Evolutionary conservation across 805 yeast genomes (phyloP), one percentile per base, ranked within the genome.

Genomic region (Wickerhamiella slavikovae): DNA sequence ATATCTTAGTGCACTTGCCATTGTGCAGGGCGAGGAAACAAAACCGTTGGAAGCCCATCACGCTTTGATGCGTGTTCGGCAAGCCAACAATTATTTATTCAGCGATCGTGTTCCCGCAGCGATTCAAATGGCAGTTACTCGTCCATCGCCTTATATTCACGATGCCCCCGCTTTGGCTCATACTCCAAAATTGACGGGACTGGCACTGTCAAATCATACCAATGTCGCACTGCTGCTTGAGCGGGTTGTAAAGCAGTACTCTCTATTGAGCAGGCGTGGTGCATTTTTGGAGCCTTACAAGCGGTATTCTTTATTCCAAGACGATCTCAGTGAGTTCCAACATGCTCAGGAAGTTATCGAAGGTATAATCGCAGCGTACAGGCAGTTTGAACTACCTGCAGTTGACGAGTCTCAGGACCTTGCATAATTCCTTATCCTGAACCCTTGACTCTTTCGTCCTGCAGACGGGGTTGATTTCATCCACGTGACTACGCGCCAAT

Each of bases 91-190:
- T 31, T 59, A 80, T 1, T 60, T 65, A 17, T 89, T 80, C 54
- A 79, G 79, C 3, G 89, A 93, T 1, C 77, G 93, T 82, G 66
- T 80, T 1, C 70, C 89, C 1, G 66, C 82, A 0, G 64, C 82
- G 5, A 63, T 82, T 4, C 89, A 80, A 43, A 57, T 82, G 1
- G 82, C 85, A 5, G 57, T 71, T 28, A 82, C 93, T 1, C 62
- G 66, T 33, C 70, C 68, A 38, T 75, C 93, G 7, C 73, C 82
- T 4, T 75, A 58, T 39, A 39, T 33, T 18, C 21, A 18, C 6
- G 9, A 10, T 6, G 6, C 21, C 6, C 6, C 21, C 52, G 52
- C 23, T n/a, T n/a, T n/a, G n/a, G n/a, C n/a, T n/a, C n/a, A n/a
- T n/a, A n/a, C n/a, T 55, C 62, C 5, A 51, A 61, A 20, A 57